Evolutionary conservation across 1,284 basidiomycete genomes (phyloP), one percentile per base, ranked within the genome.

Genomic region (Boletus smithii): DNA sequence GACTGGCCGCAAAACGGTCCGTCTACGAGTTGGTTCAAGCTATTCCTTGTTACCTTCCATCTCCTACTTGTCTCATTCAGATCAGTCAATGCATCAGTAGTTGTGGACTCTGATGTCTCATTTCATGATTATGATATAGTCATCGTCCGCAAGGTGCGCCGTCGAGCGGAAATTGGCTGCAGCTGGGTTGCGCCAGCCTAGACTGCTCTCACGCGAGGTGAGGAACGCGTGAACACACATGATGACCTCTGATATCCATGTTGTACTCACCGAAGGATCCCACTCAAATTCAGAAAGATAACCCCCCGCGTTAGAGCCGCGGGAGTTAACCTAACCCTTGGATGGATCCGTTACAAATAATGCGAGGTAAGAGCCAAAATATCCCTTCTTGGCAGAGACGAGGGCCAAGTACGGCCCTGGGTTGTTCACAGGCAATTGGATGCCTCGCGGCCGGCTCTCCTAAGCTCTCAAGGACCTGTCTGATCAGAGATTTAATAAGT

Each of bases 111-210:
- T 22, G n/a, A 7, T 18, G 17, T 47, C 22, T 30, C 17, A 47
- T 13, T 13, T 20, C 33, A 34, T 39, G 36, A 22, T 20, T 16
- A 40, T 35, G 42, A 26, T 36, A 23, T 33, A 38, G 51, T 35
- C 27, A 17, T 29, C 20, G 18, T 27, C 7, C 9, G 13, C 14
- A 30, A 33, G 34, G 27, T 20, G 36, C 30, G 16, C 16, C 16
- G 17, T 44, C 34, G 42, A 40, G 40, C 55, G 39, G 46, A 50
- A 42, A 50, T 57, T 57, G 33, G 38, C 13, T 31, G 36, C 16
- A 22, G 32, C 37, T 18, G 32, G 17, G 29, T 29, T 36, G 32
- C 29, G 23, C 10, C 13, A 11, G 24, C 14, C 2, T 23, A 27
- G 20, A 17, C 23, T 30, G 32, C 54, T 26, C 35, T 24, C 34